A percentile compares a stretch with the other conserved stretches of the same genome.
Conservation (phyloP, 805 yeast species). For the Starmerella powellii region DNA sequence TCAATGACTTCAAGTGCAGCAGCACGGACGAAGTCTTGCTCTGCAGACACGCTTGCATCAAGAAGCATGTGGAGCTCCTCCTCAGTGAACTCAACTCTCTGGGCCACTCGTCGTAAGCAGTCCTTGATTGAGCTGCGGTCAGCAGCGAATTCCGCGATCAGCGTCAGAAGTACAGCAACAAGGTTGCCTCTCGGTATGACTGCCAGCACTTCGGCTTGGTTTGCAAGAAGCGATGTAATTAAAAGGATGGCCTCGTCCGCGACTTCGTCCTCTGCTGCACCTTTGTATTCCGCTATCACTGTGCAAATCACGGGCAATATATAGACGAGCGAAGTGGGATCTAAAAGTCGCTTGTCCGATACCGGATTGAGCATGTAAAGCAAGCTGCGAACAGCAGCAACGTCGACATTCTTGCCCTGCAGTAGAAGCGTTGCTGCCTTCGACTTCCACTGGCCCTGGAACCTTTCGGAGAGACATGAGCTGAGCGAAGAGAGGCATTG, state of each 20-base stretch:
- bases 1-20: constrained; percentile 76
- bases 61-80: constrained; percentile 47
- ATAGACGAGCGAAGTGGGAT: constrained; percentile 55
- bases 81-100: constrained; percentile 51
- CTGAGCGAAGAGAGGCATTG: constrained; percentile 47
- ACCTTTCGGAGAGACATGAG: constrained; percentile 38
- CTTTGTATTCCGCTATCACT: constrained; percentile 35
- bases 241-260: constrained; percentile 89
- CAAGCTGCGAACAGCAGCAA: constrained; percentile 48
- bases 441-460: constrained; percentile 34
- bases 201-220: constrained; percentile 40
- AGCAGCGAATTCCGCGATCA: constrained; percentile 55
- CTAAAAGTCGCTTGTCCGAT: constrained; percentile 61
- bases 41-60: constrained; percentile 39
- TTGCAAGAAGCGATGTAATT: constrained; percentile 48
- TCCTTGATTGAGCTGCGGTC: constrained; percentile 76
- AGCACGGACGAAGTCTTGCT: constrained; percentile 60
- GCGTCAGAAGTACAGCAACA: constrained; percentile 46
- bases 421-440: constrained; percentile 64
- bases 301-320: constrained; percentile 60
- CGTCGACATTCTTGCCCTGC: constrained; percentile 31
- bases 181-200: constrained; percentile 56
- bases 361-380: constrained; percentile 65
- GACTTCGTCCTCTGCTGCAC: constrained; percentile 10
- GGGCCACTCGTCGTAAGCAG: constrained; percentile 65